Conservation (phyloP, 176 grass and related monocot species). For the Oryza meridionalis region DNA sequence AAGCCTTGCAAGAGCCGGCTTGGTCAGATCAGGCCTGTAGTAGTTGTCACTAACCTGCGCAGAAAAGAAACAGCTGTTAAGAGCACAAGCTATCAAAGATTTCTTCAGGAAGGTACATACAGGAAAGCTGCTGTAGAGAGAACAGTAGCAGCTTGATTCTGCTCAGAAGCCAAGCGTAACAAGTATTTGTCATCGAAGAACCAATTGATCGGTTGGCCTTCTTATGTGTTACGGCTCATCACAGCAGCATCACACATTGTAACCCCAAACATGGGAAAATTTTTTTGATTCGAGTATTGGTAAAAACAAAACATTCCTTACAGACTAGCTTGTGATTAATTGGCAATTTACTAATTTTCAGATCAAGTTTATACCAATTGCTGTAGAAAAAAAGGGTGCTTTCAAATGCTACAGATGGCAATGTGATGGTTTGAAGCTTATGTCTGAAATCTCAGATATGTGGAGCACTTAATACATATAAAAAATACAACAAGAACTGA, state of each 20-base stretch:
- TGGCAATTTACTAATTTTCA: background rate
- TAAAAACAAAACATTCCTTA: background rate
- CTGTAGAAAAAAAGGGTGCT: background rate
- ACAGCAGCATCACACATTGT: slow-evolving; percentile 43
- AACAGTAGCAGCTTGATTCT: background rate
- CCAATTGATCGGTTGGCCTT: slow-evolving; percentile 48
- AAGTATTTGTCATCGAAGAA: slow-evolving; percentile 50
- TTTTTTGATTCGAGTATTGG: background rate
- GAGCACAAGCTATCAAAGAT: background rate
- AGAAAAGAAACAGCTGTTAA: slow-evolving; percentile 2
- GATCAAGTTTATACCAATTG: background rate
- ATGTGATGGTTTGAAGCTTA: background rate
- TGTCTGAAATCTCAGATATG: background rate
- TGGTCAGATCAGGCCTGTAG: slow-evolving; percentile 92
- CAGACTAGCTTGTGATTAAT: background rate
- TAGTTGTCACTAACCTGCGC: slow-evolving; percentile 62
- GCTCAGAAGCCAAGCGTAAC: slow-evolving; percentile 93
- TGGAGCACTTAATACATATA: background rate
- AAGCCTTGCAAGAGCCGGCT: slow-evolving; percentile 62
- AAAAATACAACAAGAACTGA: background rate
- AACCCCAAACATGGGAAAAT: background rate
- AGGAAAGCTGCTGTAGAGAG: background rate
- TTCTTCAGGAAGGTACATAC: background rate
- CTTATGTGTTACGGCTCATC: slow-evolving; percentile 77
- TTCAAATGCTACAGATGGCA: background rate